phyloP scores from a whole-genome alignment of 257 asterid species.

The Thymus mandschuricus region DNA sequence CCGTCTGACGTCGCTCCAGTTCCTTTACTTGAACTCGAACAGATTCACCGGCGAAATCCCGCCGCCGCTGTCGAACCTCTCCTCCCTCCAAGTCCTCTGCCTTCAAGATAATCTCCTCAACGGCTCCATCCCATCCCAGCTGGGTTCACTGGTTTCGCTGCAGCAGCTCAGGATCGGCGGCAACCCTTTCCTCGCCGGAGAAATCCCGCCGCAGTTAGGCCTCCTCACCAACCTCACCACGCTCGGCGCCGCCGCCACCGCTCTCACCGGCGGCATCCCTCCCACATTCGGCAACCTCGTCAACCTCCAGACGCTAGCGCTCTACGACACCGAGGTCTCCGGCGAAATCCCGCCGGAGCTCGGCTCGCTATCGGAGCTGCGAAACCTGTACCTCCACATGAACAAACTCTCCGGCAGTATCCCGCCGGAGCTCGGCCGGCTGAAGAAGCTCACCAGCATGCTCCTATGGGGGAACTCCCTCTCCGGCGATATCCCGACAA shows the following conservation, averaged over 20 bases:
- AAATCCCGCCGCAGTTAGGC: constrained; percentile 75
- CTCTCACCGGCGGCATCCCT: constrained; percentile 77
- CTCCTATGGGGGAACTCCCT: constrained; percentile 86
- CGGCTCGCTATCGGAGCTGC: constrained; percentile 65
- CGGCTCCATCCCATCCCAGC: constrained; percentile 69
- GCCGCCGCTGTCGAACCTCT: constrained; percentile 58
- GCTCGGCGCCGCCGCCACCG: constrained; percentile 87
- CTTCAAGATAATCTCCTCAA: constrained; percentile 83
- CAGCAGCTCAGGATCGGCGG: constrained; percentile 91
- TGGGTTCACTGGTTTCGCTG: constrained; percentile 70
- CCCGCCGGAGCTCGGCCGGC: constrained; percentile 67
- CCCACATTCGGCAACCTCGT: constrained; percentile 75
- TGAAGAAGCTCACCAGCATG: constrained; percentile 77
- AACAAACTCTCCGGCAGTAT: constrained; percentile 75
- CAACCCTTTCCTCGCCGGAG: constrained; percentile 67
- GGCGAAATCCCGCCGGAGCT: constrained; percentile 84
- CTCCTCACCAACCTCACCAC: constrained; percentile 71
- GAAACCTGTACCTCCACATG: constrained; percentile 78
- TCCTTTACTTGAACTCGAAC: constrained; percentile 79
- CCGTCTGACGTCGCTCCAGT: constrained; percentile 57
- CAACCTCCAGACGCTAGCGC: constrained; percentile 68
- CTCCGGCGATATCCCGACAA: constrained; percentile 63
- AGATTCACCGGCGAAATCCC: constrained; percentile 69
- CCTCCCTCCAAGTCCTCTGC: constrained; percentile 76
- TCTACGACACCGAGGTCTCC: constrained; percentile 76